Evolutionary conservation across 2,329 filamentous ascomycete genomes (phyloP).

Genomic region (Pseudocercospora fijiensis): DNA sequence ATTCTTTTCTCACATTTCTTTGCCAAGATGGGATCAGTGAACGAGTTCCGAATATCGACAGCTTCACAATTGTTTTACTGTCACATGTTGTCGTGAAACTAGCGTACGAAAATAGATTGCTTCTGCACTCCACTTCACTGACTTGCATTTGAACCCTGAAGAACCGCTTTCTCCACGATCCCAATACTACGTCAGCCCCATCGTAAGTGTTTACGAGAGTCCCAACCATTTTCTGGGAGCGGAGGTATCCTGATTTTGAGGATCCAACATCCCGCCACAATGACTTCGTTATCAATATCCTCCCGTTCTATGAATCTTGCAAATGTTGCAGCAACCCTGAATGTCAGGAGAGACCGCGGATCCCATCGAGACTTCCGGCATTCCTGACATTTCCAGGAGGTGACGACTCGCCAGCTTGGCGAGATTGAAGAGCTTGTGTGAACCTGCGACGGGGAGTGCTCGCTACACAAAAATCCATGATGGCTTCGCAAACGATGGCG

Average conservation of each 20-base stretch:
- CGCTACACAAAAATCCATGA: not conserved
- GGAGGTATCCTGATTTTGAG: not conserved
- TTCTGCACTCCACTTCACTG: not conserved
- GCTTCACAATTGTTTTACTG: not conserved
- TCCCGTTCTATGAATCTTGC: not conserved
- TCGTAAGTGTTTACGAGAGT: not conserved
- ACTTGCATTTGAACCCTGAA: not conserved
- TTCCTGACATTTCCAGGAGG: slow-evolving; percentile 6
- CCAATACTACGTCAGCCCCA: not conserved
- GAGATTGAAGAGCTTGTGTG: not conserved
- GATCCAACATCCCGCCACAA: not conserved
- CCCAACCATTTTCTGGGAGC: slow-evolving; percentile 5
- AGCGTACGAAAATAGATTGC: not conserved
- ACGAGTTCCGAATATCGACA: not conserved
- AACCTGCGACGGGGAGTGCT: not conserved
- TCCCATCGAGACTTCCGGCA: slow-evolving; percentile 6
- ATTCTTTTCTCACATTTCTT: not conserved
- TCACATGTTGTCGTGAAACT: not conserved
- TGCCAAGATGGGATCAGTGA: not conserved
- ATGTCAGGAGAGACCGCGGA: slow-evolving; percentile 2
- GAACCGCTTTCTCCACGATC: not conserved
- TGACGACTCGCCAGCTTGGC: slow-evolving; percentile 5
- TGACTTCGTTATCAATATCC: not conserved
- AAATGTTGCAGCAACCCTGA: not conserved
- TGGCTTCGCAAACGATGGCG: not conserved